Conservation (phyloP, 1,139 yeast genomes). For the Debaryomyces udenii region DNA sequence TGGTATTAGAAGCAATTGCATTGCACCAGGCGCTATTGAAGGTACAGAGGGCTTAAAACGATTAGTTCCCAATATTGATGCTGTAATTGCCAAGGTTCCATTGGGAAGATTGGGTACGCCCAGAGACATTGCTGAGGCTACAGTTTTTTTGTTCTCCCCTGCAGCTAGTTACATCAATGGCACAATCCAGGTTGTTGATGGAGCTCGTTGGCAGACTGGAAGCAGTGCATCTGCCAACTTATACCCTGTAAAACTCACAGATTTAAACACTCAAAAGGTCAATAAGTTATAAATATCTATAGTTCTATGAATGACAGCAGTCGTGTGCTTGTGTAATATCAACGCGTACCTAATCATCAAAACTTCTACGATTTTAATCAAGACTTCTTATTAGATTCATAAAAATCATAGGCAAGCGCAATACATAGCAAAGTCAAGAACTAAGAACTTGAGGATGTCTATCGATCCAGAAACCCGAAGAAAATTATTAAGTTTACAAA, state of each 20-base stretch:
- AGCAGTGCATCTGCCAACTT: slow-evolving; percentile 26
- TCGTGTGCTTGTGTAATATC: slow-evolving; percentile 11
- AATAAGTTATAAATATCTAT: slow-evolving; percentile 18
- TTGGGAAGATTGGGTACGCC: slow-evolving; percentile 73
- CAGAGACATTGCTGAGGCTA: slow-evolving; percentile 81
- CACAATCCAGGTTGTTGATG: slow-evolving; percentile 78
- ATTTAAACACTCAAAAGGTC: slow-evolving; percentile 16
- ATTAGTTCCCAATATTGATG: slow-evolving; percentile 37
- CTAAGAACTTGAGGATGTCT: slow-evolving; percentile 47
- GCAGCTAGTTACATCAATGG: slow-evolving; percentile 81
- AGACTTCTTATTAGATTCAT: neutral
- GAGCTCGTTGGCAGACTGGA: slow-evolving; percentile 83
- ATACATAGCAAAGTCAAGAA: neutral
- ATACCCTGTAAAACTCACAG: slow-evolving; percentile 38
- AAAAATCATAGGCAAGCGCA: slow-evolving; percentile 4
- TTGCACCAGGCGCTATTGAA: slow-evolving; percentile 87
- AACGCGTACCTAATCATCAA: slow-evolving; percentile 10
- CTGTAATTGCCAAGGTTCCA: slow-evolving; percentile 54
- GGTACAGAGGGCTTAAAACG: slow-evolving; percentile 80
- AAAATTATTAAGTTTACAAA: slow-evolving; percentile 77
- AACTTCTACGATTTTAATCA: neutral
- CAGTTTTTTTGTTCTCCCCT: slow-evolving; percentile 76
- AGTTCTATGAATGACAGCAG: slow-evolving; percentile 1
- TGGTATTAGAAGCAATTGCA: slow-evolving; percentile 77
- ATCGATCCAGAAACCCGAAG: slow-evolving; percentile 91